A percentile compares a stretch with the other conserved stretches of the same genome.
phyloP scores from a whole-genome alignment of 768 basidiomycete species.

The Lentinula lateritia region DNA sequence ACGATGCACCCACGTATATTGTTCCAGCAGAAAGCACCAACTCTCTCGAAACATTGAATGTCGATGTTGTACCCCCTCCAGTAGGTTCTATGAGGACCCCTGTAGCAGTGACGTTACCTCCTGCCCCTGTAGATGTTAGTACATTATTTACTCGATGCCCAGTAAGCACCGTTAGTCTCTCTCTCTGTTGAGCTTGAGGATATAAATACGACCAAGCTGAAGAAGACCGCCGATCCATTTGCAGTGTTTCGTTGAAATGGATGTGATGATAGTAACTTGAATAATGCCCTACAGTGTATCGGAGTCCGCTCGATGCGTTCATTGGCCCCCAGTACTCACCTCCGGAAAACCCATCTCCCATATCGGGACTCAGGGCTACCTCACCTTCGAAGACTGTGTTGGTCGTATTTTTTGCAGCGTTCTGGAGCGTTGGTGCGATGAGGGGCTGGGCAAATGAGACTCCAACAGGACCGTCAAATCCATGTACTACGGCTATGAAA shows the following conservation, averaged over 20 bases:
- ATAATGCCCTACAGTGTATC: constrained; percentile 6
- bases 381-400: constrained; percentile 7
- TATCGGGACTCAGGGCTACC: constrained; percentile 10
- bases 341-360: constrained; percentile 13
- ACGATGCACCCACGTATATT: constrained; percentile 6
- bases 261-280: constrained; percentile 14
- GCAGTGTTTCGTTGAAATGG: constrained; percentile 13
- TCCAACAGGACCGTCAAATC: constrained; percentile 12
- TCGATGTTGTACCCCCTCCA: background rate
- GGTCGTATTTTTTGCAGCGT: constrained; percentile 10
- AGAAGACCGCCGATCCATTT: constrained; percentile 13
- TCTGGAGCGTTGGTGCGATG: constrained; percentile 10
- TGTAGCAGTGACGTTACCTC: constrained; percentile 7
- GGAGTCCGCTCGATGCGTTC: no score
- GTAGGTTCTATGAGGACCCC: constrained; percentile 6
- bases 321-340: background rate
- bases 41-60: constrained; percentile 10
- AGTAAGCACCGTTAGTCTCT: constrained; percentile 10
- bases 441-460: constrained; percentile 12
- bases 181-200: constrained; percentile 8
- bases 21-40: constrained; percentile 11
- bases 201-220: constrained; percentile 15
- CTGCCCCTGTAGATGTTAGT: background rate
- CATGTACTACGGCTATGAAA: constrained; percentile 10
- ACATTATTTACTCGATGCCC: constrained; percentile 8